Evolutionary conservation across 768 basidiomycete species (phyloP), one percentile per base, ranked within the genome.

Genomic region (Glaciozyma antarctica): DNA sequence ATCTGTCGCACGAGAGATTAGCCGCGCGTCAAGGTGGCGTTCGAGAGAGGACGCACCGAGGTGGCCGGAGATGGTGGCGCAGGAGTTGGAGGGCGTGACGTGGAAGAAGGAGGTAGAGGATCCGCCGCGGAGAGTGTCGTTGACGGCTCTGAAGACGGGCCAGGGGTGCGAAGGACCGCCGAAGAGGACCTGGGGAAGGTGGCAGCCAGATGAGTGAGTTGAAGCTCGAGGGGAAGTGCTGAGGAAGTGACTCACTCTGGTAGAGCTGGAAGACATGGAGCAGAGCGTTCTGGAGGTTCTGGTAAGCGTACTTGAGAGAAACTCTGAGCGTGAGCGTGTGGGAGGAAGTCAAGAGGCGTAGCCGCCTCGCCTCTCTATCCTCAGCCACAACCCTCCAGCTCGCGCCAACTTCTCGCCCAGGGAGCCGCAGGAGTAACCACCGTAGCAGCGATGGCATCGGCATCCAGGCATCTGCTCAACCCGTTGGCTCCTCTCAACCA

Each of bases 401-500:
- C 5, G 34, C 34, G 34, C 34, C 38, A 41, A 41, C 7, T 10
- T 41, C 38, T 34, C 6, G 34, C 34, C 34, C 10, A 5, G 13
- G 38, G 38, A 41, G 38, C 38, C 13, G 38, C 2, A 41, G 38
- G 13, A 41, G 38, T 5, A 41, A 41, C 38, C 38, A 15, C 38
- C 38, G 38, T 41, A 41, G 38, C 38, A 41, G 5, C 38, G 38
- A 41, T 41, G 38, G 49, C n/a, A 32, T 28, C 64, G 64, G 68
- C 62, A 0, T 70, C 68, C 0, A 53, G 69, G 19, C 69, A 71
- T 38, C 78, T 80, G 58, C 79, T 89, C 62, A 84, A 90, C 74
- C 91, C 93, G 7, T 80, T 97, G 54, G 93, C 93, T 3, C 87
- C 89, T 2, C 78, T 87, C 7, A 77, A 81, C 1, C 92, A 95